These are phyloP conservation scores for Strobilomyces confusus DNA, from an alignment of 768 basidiomycete genomes.

Conservation along the genomic window DNA sequence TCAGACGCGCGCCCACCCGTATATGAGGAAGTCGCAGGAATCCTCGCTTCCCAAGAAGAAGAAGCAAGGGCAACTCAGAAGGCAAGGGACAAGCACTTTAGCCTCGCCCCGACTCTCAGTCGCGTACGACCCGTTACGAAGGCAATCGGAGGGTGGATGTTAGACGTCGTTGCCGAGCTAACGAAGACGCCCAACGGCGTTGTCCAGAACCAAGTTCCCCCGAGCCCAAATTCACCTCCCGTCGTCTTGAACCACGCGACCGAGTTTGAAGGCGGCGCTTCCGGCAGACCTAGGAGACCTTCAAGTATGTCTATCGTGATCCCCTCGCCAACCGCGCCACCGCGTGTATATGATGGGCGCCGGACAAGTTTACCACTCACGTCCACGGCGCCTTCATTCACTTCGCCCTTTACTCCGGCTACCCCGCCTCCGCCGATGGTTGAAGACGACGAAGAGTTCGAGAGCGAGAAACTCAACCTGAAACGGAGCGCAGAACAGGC, in stretches of 20 bases:
- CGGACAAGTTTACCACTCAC: constrained; percentile 62
- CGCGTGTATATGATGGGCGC: constrained; percentile 27
- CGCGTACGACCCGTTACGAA: constrained; percentile 50
- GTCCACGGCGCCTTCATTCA: constrained; percentile 45
- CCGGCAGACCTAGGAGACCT: constrained; percentile 17
- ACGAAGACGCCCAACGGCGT: constrained; percentile 32
- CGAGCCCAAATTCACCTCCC: constrained; percentile 17
- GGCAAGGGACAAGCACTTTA: constrained; percentile 38
- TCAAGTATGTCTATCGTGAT: constrained; percentile 39
- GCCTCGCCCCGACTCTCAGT: constrained; percentile 33
- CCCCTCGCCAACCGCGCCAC: constrained; percentile 27
- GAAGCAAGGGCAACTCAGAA: constrained; percentile 29
- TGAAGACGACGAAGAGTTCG: constrained; percentile 39
- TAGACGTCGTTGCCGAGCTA: constrained; percentile 70
- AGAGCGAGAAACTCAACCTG: constrained; percentile 43
- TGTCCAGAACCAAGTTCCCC: constrained; percentile 6
- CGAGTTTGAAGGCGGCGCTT: constrained; percentile 21
- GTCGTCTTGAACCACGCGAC: constrained; percentile 20
- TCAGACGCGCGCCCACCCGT: constrained; percentile 25
- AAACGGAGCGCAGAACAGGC: constrained; percentile 39
- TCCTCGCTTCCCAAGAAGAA: constrained; percentile 43
- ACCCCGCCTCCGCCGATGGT: constrained; percentile 19
- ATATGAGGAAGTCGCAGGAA: constrained; percentile 42
- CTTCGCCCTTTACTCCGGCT: constrained; percentile 20
- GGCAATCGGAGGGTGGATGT: constrained; percentile 74